Conservation (phyloP, 306 rosid species). For the Cucumis cinereus region DNA sequence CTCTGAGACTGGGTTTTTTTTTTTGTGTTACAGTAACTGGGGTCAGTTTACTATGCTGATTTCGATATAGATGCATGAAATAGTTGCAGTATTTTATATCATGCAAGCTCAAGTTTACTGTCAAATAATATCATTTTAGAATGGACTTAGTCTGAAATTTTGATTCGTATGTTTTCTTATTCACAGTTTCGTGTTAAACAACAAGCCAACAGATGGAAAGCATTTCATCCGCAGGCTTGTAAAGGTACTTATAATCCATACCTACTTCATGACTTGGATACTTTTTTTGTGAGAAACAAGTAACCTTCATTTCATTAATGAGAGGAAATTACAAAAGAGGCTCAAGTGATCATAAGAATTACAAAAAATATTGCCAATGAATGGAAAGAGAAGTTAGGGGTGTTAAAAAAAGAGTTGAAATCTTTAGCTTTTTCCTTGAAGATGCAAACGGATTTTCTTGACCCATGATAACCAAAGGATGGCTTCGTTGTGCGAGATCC, state of each 20-base stretch:
- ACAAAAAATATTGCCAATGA: no score
- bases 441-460: no score
- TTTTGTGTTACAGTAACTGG: neutral
- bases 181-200: slow-evolving; percentile 57
- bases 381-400: no score
- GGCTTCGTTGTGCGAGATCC: no score
- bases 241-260: slow-evolving; percentile 37
- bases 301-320: no score
- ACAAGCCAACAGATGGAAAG: slow-evolving; percentile 77
- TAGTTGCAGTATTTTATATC: neutral
- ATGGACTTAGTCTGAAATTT: neutral
- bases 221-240: slow-evolving; percentile 60
- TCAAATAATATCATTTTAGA: neutral
- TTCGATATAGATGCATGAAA: neutral
- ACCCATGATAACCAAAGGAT: no score
- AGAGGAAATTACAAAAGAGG: no score
- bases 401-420: no score
- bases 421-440: no score
- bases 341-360: no score
- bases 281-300: no score
- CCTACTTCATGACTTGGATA: neutral
- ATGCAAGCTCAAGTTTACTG: neutral
- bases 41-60: neutral
- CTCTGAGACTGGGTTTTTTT: neutral
- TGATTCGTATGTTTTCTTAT: slow-evolving; percentile 3